Base-by-base conservation (phyloP, 257 asterid genomes). In the Nicotiana undulata region DNA sequence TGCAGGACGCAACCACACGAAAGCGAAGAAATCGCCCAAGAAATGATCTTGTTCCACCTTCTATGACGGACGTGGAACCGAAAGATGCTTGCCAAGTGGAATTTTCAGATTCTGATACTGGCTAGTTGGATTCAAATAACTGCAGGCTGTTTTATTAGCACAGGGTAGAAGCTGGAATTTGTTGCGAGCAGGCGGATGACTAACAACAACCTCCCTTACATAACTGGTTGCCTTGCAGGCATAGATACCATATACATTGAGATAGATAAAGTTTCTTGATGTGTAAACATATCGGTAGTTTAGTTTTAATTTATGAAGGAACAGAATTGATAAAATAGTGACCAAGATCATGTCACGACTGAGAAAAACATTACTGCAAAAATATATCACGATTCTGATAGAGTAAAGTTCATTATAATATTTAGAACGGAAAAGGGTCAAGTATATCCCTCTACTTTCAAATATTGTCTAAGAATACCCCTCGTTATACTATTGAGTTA, bases 101-200 rank as follows among this genome's bases (percentile, higher is more conserved):
- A 18, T 86, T 93, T 81, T 86, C 97, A 0, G 97, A 88, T 52
- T 90, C 98, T 18, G 98, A 94, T 70, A 87, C 95, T 16, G 92
- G 93, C 68, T 86, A 89, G 76, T 58, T 78, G 81, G 63, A 15
- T 74, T 49, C 40, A 24, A 26, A 74, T 46, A 10, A 15, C 5
- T 74, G 44, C 44, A 9, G 63, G 79, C 37, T 26, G 20, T 74
- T 74, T 4, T 26, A 15, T 74, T 49, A 49, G 16, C 59, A 26
- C 79, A 74, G 24, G 26, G 44, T 49, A 26, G 26, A 24, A 74
- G 44, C 60, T 74, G 44, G 26, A 24, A 74, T 28, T 49, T 11
- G 44, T 74, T n/a, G 44, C n/a, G 9, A 74, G 78, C 78, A 8
- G 78, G 40, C 24, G 26, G 61, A 49, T 70, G 58, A 49, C 79